phyloP scores from a whole-genome alignment of 805 yeast genomes.

The Nakazawaea pomicola region DNA sequence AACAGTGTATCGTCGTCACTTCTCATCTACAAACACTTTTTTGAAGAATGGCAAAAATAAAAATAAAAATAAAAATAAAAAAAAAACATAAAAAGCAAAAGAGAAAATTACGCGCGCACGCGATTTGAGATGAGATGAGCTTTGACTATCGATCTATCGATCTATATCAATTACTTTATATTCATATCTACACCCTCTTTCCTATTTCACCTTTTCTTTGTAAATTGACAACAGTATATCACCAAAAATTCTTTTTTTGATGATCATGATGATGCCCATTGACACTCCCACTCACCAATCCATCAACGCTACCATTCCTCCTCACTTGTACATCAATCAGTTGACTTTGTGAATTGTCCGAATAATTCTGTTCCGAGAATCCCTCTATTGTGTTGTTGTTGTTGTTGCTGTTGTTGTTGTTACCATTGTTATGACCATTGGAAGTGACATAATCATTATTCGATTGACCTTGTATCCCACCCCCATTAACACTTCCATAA shows the following conservation, averaged over 20 bases:
- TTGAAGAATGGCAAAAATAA: too few relatives aligned
- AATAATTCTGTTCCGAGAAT: conserved; percentile 22
- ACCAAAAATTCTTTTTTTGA: conserved; percentile 5
- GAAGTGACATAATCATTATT: conserved; percentile 1
- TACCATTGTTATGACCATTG: neutral
- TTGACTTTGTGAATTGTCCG: conserved; percentile 22
- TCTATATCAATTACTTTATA: too few relatives aligned
- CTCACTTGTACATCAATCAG: conserved; percentile 17
- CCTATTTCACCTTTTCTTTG: too few relatives aligned
- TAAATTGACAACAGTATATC: neutral
- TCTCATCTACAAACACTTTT: too few relatives aligned
- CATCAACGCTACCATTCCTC: neutral
- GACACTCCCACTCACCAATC: neutral
- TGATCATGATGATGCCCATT: conserved; percentile 3
- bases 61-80: too few relatives aligned
- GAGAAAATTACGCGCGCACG: too few relatives aligned
- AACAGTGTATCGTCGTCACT: too few relatives aligned
- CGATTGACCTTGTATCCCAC: too few relatives aligned
- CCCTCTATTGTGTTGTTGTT: conserved; percentile 9
- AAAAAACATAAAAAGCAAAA: too few relatives aligned
- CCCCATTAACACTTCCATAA: conserved; percentile 1
- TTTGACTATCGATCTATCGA: too few relatives aligned
- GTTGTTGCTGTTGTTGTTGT: neutral
- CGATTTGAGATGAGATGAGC: too few relatives aligned
- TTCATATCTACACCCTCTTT: too few relatives aligned